phyloP scores from a whole-genome alignment of 1,284 basidiomycete genomes.

The Sphagnurus paluster region DNA sequence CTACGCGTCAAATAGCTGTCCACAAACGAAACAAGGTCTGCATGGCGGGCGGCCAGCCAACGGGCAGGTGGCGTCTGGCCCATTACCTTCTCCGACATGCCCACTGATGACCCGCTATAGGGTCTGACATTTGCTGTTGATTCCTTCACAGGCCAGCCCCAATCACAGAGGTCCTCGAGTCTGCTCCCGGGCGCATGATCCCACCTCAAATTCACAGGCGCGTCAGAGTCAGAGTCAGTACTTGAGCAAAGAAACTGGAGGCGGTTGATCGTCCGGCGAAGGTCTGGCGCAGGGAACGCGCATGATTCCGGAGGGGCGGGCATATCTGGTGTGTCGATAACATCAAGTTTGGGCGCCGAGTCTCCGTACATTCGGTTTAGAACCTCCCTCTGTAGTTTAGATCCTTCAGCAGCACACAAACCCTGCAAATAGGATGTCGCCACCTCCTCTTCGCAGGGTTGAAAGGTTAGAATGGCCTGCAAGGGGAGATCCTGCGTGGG shows the following conservation, averaged over 20 bases:
- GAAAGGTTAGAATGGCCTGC: constrained; percentile 72
- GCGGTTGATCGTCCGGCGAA: constrained; percentile 57
- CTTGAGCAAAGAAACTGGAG: constrained; percentile 52
- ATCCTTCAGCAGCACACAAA: constrained; percentile 62
- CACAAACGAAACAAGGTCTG: constrained; percentile 53
- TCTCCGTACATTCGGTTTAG: constrained; percentile 38
- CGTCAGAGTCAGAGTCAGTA: constrained; percentile 14
- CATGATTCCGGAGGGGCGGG: constrained; percentile 25
- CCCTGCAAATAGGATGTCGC: constrained; percentile 75
- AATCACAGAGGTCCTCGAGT: constrained; percentile 16
- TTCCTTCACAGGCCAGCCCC: constrained; percentile 8
- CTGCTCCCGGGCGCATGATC: constrained; percentile 5
- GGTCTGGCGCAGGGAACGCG: constrained; percentile 46
- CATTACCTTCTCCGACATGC: constrained; percentile 4
- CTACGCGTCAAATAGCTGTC: constrained; percentile 52
- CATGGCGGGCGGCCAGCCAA: constrained; percentile 23
- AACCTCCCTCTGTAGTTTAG: constrained; percentile 34
- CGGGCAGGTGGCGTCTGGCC: constrained; percentile 8
- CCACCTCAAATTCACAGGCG: constrained; percentile 15
- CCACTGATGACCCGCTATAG: constrained; percentile 9
- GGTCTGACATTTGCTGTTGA: constrained; percentile 1
- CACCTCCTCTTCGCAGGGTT: constrained; percentile 55
- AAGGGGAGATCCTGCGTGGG: constrained; percentile 76
- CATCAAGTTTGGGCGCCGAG: constrained; percentile 13
- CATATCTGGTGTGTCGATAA: constrained; percentile 29